Evolutionary conservation across 768 basidiomycete species (phyloP), one percentile per base, ranked within the genome.

Genomic region (Kondoa malvinella): DNA sequence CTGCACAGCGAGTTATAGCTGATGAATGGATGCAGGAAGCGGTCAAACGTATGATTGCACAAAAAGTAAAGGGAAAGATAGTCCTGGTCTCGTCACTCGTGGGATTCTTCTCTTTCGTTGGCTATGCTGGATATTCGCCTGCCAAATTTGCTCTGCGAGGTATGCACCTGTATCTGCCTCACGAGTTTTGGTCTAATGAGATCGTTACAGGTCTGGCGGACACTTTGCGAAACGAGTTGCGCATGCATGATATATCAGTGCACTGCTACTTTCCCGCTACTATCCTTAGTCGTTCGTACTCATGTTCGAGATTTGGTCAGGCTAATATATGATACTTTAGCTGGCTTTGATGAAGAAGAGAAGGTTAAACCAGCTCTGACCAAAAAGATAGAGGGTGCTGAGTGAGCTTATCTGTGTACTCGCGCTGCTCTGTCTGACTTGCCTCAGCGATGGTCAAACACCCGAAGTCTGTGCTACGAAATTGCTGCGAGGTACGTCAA

Each of bases 91-190:
- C 69, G 17, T 85, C 84, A 0, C 83, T 85, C 3, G 77, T 91
- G 14, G 87, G 85, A 0, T 84, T 85, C 72, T 85, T 89, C 80
- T 81, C 83, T 1, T 83, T 91, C 66, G 77, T 87, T 1, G 91
- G 92, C 0, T 94, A 85, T 72, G 80, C 86, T 1, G 82, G 84
- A 0, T 94, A 94, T 76, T 80, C 87, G 0, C 88, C 90, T 0
- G 86, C 84, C 12, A 94, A 94, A 75, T 86, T 87, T 72, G 92
- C 92, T 4, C 75, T 94, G 3, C 79, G 89, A 78, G 90, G 90
- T 89, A 71, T 57, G 78, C 70, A 62, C n/a, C n/a, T n/a, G n/a
- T n/a, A n/a, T 8, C 26, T 4, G 12, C 3, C 27, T 8, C 29
- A 32, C 31, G 2, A n/a, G 14, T 57, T 34, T 34, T 16, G 17